Evolutionary conservation across 306 rosid species (phyloP), one percentile per base, ranked within the genome.

Genomic region (Sicyos baderoa): DNA sequence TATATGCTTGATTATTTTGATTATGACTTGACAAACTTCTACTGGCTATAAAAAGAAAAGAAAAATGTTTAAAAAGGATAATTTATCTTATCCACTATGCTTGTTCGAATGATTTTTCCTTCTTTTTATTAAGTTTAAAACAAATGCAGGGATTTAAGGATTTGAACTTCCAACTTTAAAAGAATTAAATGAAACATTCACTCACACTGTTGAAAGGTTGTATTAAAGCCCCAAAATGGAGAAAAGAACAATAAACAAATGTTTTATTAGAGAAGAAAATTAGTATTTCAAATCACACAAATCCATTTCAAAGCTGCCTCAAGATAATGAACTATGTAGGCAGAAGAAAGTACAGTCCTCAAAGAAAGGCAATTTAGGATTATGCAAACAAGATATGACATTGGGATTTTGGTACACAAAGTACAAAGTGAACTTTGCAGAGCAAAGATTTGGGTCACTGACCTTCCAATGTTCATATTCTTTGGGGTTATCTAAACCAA

Each of bases 381-480:
- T 58, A 58, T 13, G 44, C 19, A 58, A 5, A 58, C 64, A 58
- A 58, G 5, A 58, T 58, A 27, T n/a, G 42, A 9, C 11, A 25
- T 57, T 23, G 29, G 13, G 11, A 23, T 25, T 21, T 14, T 12
- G 64, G 64, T 58, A 58, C 64, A 58, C 11, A 58, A 23, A 25
- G 64, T 58, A 58, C 64, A 58, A 58, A 58, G 40, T 58, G 44
- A 17, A 58, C 64, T 27, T 58, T 57, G 21, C 21, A 4, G n/a
- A 55, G 22, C 32, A 55, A 55, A 55, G 63, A 23, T 56, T 57
- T 57, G 40, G 10, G 40, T 57, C 2, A 35, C 35, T 55, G n/a
- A 55, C 61, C 29, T 54, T 10, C 59, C 19, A 3, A 13, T 18
- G 3, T 54, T 54, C 15, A 5, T 9, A n/a, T 54, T 55, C 11